Conservation (phyloP, 1,284 basidiomycete species). For the Mycosarcoma mackinlayi region DNA sequence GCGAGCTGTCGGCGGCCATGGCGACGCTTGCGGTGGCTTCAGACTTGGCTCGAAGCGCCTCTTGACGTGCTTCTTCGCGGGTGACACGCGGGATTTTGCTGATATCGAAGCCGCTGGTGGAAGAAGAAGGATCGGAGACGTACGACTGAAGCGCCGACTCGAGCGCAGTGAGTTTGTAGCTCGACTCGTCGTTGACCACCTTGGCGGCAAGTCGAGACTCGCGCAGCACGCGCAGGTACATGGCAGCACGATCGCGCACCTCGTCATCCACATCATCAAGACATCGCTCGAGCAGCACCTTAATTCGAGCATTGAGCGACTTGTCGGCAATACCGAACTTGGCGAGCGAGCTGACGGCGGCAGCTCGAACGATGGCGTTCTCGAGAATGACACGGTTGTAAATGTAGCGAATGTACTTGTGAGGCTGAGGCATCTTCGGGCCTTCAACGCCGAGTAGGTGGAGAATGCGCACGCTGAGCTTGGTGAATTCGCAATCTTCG, state of each 20-base stretch:
- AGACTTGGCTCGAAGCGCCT: slow-evolving; percentile 61
- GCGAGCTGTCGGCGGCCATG: slow-evolving; percentile 60
- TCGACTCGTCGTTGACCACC: slow-evolving; percentile 87
- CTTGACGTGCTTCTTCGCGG: slow-evolving; percentile 58
- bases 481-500: slow-evolving; percentile 99
- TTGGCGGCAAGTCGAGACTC: slow-evolving; percentile 82
- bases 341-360: slow-evolving; percentile 91
- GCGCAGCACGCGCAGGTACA: slow-evolving; percentile 82
- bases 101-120: slow-evolving; percentile 58
- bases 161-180: slow-evolving; percentile 62
- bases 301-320: slow-evolving; percentile 84
- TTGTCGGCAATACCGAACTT: slow-evolving; percentile 92
- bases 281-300: slow-evolving; percentile 78
- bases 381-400: slow-evolving; percentile 99
- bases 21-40: slow-evolving; percentile 62
- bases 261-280: slow-evolving; percentile 99
- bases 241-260: slow-evolving; percentile 94
- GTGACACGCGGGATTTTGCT: slow-evolving; percentile 58
- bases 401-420: slow-evolving; percentile 99
- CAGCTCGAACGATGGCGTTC: slow-evolving; percentile 96
- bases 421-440: slow-evolving; percentile 91
- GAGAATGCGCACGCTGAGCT: slow-evolving; percentile 95
- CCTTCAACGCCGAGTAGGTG: slow-evolving; percentile 96
- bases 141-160: slow-evolving; percentile 61
- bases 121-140: slow-evolving; percentile 52